phyloP scores from a whole-genome alignment of 345 rosid genomes.

The Syzygium grande region DNA sequence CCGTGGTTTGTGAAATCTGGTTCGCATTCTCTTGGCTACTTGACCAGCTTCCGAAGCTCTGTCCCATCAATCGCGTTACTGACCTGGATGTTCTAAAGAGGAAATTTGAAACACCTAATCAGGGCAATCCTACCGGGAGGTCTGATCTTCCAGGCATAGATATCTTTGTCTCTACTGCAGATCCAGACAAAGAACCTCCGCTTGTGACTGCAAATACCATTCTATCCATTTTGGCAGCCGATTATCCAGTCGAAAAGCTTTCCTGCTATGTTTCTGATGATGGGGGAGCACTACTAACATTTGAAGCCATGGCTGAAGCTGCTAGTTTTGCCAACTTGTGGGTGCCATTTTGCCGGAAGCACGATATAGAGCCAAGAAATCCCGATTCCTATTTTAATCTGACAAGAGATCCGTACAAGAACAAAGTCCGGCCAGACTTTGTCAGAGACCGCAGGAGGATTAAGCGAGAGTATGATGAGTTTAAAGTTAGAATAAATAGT shows the following conservation, averaged over 20 bases:
- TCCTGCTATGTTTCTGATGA: conserved; percentile 83
- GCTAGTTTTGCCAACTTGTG: conserved; percentile 74
- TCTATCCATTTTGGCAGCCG: conserved; percentile 67
- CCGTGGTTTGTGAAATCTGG: conserved; percentile 77
- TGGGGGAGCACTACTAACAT: conserved; percentile 74
- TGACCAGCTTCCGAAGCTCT: conserved; percentile 79
- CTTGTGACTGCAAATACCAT: conserved; percentile 80
- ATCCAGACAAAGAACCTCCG: conserved; percentile 81
- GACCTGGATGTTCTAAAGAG: conserved; percentile 50
- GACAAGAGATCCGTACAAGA: conserved; percentile 72
- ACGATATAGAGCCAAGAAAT: conserved; percentile 63
- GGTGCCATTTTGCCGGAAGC: conserved; percentile 92
- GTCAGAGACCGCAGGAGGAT: conserved; percentile 65
- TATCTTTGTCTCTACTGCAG: conserved; percentile 79
- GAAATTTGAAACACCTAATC: conserved; percentile 52
- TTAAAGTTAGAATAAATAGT: conserved; percentile 65
- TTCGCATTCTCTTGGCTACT: conserved; percentile 86
- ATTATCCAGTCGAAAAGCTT: conserved; percentile 75
- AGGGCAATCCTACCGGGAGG: conserved; percentile 40
- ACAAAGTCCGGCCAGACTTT: conserved; percentile 59
- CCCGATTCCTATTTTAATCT: conserved; percentile 75
- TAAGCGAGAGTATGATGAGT: conserved; percentile 75
- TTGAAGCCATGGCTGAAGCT: conserved; percentile 93
- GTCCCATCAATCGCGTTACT: conserved; percentile 47
- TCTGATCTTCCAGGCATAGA: conserved; percentile 84